These are phyloP conservation scores for Paraurostyla sp. DNA, from an alignment of 73 alveolate genomes.

Conservation along the genomic window DNA sequence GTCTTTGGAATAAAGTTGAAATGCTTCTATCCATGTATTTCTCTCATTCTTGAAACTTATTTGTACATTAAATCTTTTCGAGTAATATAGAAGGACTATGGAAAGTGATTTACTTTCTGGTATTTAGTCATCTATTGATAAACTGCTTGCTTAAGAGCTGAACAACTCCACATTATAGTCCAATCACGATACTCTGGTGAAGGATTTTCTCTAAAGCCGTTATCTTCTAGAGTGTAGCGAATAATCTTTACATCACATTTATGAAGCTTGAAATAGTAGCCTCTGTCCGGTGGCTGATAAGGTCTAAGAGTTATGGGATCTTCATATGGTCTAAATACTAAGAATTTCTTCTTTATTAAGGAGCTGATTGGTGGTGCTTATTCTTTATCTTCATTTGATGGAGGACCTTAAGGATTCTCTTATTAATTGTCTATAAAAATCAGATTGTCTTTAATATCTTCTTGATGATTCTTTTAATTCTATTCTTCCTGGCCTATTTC, in stretches of 20 bases:
- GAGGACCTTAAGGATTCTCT: conserved; percentile 25
- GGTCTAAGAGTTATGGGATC: conserved; percentile 71
- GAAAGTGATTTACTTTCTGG: conserved; percentile 73
- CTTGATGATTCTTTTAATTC: background rate
- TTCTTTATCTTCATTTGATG: background rate
- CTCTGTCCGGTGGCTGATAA: conserved; percentile 67
- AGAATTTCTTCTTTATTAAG: conserved; percentile 38
- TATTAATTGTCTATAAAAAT: background rate
- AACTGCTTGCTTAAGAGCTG: conserved; percentile 23
- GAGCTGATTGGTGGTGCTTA: background rate
- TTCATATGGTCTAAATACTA: conserved; percentile 68
- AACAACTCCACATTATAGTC: conserved; percentile 68
- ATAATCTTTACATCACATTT: conserved; percentile 62
- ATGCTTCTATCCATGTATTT: conserved; percentile 75
- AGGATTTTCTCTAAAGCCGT: conserved; percentile 63
- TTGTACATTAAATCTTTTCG: conserved; percentile 97
- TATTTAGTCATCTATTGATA: conserved; percentile 47
- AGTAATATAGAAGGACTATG: conserved; percentile 81
- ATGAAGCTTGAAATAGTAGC: conserved; percentile 65
- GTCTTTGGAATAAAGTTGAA: conserved; percentile 91
- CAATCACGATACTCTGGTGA: conserved; percentile 36
- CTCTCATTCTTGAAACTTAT: conserved; percentile 91
- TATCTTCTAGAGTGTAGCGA: conserved; percentile 68
- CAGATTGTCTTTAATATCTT: background rate
- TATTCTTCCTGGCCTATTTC: background rate